phyloP scores from a whole-genome alignment of 495 filamentous ascomycete genomes.

The Gamarada debralockiae region DNA sequence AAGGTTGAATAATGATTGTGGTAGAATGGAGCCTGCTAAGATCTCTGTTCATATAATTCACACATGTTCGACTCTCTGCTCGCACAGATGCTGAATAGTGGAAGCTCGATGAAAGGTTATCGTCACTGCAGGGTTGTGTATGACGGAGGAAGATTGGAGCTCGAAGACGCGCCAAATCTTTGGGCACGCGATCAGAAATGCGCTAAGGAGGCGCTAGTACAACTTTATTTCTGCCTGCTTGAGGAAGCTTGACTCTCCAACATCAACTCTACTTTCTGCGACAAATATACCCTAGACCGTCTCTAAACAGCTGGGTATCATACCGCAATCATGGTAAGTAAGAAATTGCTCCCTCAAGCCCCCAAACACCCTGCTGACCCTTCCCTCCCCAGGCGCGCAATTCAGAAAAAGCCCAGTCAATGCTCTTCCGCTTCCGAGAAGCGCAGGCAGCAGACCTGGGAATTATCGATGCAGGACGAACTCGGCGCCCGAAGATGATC shows the following conservation, averaged over 20 bases:
- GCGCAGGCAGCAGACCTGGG: slow-evolving; percentile 94
- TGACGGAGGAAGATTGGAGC: slow-evolving; percentile 5
- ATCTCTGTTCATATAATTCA: slow-evolving; percentile 35
- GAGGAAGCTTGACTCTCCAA: background rate
- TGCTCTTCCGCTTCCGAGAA: slow-evolving; percentile 99
- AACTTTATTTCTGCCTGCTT: background rate
- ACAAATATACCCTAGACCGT: background rate
- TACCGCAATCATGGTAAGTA: slow-evolving; percentile 22
- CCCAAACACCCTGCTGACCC: slow-evolving; percentile 7
- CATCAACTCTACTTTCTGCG: slow-evolving; percentile 23
- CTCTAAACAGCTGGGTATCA: background rate
- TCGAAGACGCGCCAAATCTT: slow-evolving; percentile 17
- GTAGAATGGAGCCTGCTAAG: slow-evolving; percentile 26
- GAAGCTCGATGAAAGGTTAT: slow-evolving; percentile 21
- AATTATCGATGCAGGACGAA: slow-evolving; percentile 90
- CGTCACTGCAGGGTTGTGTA: slow-evolving; percentile 26
- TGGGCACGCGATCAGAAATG: slow-evolving; percentile 10
- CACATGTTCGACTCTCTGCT: slow-evolving; percentile 24
- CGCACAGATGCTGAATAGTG: slow-evolving; percentile 17
- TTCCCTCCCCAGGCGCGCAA: slow-evolving; percentile 53
- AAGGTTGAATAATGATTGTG: slow-evolving; percentile 2
- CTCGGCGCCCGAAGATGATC: slow-evolving; percentile 82
- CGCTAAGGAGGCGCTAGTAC: slow-evolving; percentile 7
- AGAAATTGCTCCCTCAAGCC: background rate
- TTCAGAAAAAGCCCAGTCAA: slow-evolving; percentile 97